Conservation (phyloP, 306 rosid genomes). For the Malus domestica region ASM211411v1 NC_041805.1:1115001-1115500, state of each 20-base stretch:
- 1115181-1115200: slow-evolving; percentile 25
- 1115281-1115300: neutral
- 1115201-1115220: slow-evolving; percentile 12
- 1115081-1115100: too few relatives aligned
- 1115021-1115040: neutral
- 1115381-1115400: neutral
- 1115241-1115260: too few relatives aligned
- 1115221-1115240: neutral
- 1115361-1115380: neutral
- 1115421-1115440: slow-evolving; percentile 21
- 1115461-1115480: neutral
- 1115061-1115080: neutral
- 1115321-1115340: slow-evolving; percentile 8
- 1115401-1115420: slow-evolving; percentile 4
- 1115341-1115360: slow-evolving; percentile 11
- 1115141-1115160: slow-evolving; percentile 21
- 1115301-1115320: neutral
- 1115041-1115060: neutral
- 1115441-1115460: slow-evolving; percentile 10
- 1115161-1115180: slow-evolving; percentile 14
- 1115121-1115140: neutral
- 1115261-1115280: neutral
- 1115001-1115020: neutral
- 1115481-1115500: neutral
- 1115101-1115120: neutral